A percentile compares a stretch with the other conserved stretches of the same genome.
Conservation (phyloP, 2,329 filamentous ascomycete genomes). For the Metarhizium brunneum region DNA sequence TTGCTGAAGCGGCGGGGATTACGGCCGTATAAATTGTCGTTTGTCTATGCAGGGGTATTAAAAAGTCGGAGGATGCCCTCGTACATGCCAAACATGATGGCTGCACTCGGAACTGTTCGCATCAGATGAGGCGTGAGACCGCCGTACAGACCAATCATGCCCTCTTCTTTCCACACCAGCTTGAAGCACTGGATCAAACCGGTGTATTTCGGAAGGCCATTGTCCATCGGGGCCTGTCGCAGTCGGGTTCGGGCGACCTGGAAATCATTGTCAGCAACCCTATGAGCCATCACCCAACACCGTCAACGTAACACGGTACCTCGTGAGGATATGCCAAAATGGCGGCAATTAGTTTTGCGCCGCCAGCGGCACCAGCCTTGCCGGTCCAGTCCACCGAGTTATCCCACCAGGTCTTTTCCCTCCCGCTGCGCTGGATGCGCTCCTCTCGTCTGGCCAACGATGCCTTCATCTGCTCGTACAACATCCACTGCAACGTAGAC, state of each 20-base stretch:
- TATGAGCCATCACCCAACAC: neutral
- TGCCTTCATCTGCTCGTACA: slow-evolving; percentile 88
- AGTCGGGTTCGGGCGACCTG: slow-evolving; percentile 75
- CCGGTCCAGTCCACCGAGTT: slow-evolving; percentile 68
- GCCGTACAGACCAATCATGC: slow-evolving; percentile 77
- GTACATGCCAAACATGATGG: slow-evolving; percentile 94
- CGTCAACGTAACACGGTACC: slow-evolving; percentile 31
- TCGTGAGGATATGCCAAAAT: slow-evolving; percentile 88
- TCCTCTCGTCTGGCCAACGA: slow-evolving; percentile 57
- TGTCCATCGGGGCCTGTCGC: slow-evolving; percentile 69
- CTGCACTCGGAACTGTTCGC: slow-evolving; percentile 82
- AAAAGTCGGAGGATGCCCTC: slow-evolving; percentile 46
- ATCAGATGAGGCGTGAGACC: slow-evolving; percentile 87
- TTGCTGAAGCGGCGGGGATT: neutral
- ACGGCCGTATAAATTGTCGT: neutral
- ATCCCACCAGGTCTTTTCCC: slow-evolving; percentile 62
- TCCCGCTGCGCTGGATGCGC: slow-evolving; percentile 45
- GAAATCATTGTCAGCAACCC: neutral
- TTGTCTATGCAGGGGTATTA: slow-evolving; percentile 24
- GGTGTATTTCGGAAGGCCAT: slow-evolving; percentile 73
- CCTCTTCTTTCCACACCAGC: slow-evolving; percentile 81
- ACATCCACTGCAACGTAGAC: slow-evolving; percentile 83
- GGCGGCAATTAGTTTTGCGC: slow-evolving; percentile 78
- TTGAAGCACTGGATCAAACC: slow-evolving; percentile 83
- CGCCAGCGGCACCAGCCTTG: slow-evolving; percentile 68